Evolutionary conservation across 495 filamentous ascomycete genomes (phyloP).

Genomic region (Penicillium angulare): DNA sequence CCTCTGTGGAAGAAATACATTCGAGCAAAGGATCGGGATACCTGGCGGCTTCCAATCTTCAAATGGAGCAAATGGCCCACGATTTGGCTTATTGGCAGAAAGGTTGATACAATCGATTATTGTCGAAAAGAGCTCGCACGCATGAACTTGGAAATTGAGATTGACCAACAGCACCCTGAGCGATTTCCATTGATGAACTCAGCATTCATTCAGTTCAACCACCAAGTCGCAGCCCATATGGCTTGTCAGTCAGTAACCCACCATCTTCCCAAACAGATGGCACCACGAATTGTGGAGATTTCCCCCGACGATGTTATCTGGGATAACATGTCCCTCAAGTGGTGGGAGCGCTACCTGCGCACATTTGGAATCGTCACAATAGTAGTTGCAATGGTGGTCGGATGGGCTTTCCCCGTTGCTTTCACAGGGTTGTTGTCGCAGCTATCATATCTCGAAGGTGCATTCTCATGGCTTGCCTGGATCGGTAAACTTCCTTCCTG

Average conservation of each 20-base stretch:
- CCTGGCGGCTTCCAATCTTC: constrained; percentile 77
- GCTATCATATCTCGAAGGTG: constrained; percentile 62
- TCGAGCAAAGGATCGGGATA: constrained; percentile 76
- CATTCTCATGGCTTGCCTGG: constrained; percentile 69
- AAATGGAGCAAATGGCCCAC: constrained; percentile 79
- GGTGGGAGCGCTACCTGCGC: constrained; percentile 88
- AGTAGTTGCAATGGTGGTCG: constrained; percentile 74
- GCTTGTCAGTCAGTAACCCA: constrained; percentile 91
- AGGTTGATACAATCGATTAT: constrained; percentile 93
- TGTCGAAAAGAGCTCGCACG: constrained; percentile 85
- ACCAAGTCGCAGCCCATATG: constrained; percentile 97
- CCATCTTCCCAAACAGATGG: constrained; percentile 92
- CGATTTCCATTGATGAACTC: constrained; percentile 94
- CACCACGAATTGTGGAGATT: constrained; percentile 87
- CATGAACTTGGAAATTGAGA: constrained; percentile 89
- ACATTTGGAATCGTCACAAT: constrained; percentile 62
- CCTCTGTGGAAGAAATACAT: constrained; percentile 83
- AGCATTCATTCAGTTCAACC: constrained; percentile 97
- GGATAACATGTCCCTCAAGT: constrained; percentile 96
- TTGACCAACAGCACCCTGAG: constrained; percentile 83
- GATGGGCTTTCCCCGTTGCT: constrained; percentile 90
- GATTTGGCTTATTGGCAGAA: constrained; percentile 77
- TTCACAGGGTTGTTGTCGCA: constrained; percentile 82
- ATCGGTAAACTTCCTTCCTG: constrained; percentile 59
- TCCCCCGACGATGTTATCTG: constrained; percentile 92